These are phyloP conservation scores for Aspergillus hiratsukae DNA, from an alignment of 2,329 filamentous ascomycete species.

Conservation along the genomic window DNA sequence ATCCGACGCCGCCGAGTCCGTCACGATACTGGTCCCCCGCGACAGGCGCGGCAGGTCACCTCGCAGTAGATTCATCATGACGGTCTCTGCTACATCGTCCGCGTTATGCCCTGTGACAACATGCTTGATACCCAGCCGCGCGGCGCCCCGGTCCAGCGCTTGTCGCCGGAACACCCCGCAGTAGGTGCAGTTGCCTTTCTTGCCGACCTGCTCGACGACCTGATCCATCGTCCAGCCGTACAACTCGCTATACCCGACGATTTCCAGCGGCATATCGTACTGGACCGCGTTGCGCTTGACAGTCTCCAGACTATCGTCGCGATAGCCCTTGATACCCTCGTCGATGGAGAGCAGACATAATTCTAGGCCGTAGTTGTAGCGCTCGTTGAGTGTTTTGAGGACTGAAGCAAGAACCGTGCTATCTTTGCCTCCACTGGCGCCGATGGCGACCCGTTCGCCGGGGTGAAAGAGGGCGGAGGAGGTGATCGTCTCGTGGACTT, in stretches of 20 bases:
- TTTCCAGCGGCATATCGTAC: slow-evolving; percentile 86
- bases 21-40: slow-evolving; percentile 86
- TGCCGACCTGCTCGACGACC: slow-evolving; percentile 91
- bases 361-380: slow-evolving; percentile 79
- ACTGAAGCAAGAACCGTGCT: slow-evolving; percentile 94
- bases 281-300: slow-evolving; percentile 90
- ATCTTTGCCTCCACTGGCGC: slow-evolving; percentile 94
- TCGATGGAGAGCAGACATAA: slow-evolving; percentile 87
- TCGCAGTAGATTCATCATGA: slow-evolving; percentile 92
- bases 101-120: slow-evolving; percentile 98
- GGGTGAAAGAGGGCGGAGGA: slow-evolving; percentile 73
- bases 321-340: slow-evolving; percentile 94
- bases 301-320: slow-evolving; percentile 92
- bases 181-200: slow-evolving; percentile 98
- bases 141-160: slow-evolving; percentile 86
- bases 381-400: slow-evolving; percentile 88
- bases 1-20: slow-evolving; percentile 69
- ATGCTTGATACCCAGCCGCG: slow-evolving; percentile 79
- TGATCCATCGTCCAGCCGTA: slow-evolving; percentile 99
- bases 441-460: slow-evolving; percentile 87
- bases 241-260: slow-evolving; percentile 86
- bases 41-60: slow-evolving; percentile 85
- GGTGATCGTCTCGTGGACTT: slow-evolving; percentile 88
- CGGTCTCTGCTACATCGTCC: slow-evolving; percentile 93
- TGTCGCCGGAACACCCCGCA: slow-evolving; percentile 95